Conservation (phyloP, 805 yeast species). For the Candida ulmi region DNA sequence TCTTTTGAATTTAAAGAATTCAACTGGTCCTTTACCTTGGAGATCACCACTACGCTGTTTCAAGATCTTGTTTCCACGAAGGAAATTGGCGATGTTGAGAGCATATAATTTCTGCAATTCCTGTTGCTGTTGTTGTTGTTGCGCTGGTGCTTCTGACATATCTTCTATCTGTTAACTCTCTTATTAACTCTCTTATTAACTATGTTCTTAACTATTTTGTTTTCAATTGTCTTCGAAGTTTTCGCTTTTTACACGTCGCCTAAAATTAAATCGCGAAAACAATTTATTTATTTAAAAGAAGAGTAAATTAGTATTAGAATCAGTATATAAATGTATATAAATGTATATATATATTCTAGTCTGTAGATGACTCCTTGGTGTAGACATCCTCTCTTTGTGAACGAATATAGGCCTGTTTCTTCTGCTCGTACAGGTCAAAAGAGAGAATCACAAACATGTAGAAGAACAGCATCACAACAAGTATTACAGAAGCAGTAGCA, state of each 20-base stretch:
- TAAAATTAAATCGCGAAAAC: no score
- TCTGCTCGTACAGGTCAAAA: slow-evolving; percentile 18
- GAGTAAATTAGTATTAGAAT: no score
- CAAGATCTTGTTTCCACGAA: slow-evolving; percentile 59
- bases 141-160: neutral
- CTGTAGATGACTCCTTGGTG: no score
- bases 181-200: no score
- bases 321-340: no score
- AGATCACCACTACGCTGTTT: slow-evolving; percentile 81
- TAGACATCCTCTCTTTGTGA: no score
- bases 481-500: slow-evolving; percentile 9
- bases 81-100: slow-evolving; percentile 61
- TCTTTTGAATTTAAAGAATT: slow-evolving; percentile 85
- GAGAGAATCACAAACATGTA: slow-evolving; percentile 12
- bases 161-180: neutral
- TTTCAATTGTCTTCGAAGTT: neutral
- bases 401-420: slow-evolving; percentile 11
- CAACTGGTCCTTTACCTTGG: slow-evolving; percentile 56
- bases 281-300: no score
- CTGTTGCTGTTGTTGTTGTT: slow-evolving; percentile 1
- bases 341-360: no score
- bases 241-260: no score
- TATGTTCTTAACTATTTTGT: neutral
- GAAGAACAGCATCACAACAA: slow-evolving; percentile 8
- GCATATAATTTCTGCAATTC: slow-evolving; percentile 40